phyloP scores from a whole-genome alignment of 2,329 filamentous ascomycete species.

The Aurifilum marmelostoma region DNA sequence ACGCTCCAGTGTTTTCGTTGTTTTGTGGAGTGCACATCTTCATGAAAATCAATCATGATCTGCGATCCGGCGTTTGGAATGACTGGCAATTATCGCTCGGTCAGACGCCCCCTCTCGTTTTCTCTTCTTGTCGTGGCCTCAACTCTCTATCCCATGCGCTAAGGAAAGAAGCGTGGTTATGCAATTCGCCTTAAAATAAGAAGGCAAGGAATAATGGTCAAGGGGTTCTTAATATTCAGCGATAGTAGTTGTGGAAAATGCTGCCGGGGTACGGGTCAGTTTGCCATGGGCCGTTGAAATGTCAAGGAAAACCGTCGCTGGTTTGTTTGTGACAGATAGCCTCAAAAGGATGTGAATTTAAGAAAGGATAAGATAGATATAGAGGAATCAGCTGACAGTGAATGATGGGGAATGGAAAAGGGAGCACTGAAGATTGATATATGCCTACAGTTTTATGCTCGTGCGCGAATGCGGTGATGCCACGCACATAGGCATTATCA shows the following conservation, averaged over 20 bases:
- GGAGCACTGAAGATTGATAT: conserved; percentile 30
- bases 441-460: conserved; percentile 25
- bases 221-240: not conserved
- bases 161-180: not conserved
- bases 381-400: conserved; percentile 15
- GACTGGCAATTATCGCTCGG: not conserved
- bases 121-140: not conserved
- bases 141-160: not conserved
- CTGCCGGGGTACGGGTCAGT: conserved; percentile 15
- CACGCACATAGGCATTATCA: conserved; percentile 20
- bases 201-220: conserved; percentile 9
- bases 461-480: conserved; percentile 25
- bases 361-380: conserved; percentile 19
- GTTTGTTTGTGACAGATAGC: not conserved
- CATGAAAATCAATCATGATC: conserved; percentile 17
- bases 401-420: not conserved
- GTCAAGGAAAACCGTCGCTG: conserved; percentile 8
- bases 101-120: not conserved
- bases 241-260: not conserved
- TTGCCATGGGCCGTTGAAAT: not conserved
- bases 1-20: not conserved
- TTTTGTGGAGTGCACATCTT: not conserved
- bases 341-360: conserved; percentile 2
- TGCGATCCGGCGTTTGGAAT: not conserved
- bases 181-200: not conserved